phyloP scores from a whole-genome alignment of 2,329 filamentous ascomycete genomes.

The Ophiostoma novo-ulmi region DNA sequence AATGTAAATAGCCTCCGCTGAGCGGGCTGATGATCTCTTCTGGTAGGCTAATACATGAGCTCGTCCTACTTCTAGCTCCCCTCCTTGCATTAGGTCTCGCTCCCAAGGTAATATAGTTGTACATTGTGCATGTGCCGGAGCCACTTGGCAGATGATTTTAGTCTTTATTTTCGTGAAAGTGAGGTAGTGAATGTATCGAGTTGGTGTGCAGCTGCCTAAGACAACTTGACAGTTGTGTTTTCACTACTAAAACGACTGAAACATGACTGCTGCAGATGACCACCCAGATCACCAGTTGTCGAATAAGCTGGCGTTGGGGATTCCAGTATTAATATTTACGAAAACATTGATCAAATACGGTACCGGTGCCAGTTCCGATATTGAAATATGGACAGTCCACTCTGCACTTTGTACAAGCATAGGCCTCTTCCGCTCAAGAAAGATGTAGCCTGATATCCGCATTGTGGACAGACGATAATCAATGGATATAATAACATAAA shows the following conservation, averaged over 20 bases:
- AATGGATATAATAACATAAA: not conserved
- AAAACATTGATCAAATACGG: not conserved
- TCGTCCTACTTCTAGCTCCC: not conserved
- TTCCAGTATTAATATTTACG: too few relatives aligned
- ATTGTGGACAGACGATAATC: not conserved
- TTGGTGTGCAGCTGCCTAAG: not conserved
- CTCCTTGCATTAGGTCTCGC: not conserved
- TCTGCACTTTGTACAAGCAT: not conserved
- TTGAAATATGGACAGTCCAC: not conserved
- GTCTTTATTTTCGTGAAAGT: too few relatives aligned
- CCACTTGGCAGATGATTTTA: too few relatives aligned
- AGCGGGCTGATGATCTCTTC: not conserved
- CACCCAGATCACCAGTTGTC: not conserved
- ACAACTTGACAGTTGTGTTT: not conserved
- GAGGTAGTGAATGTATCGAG: not conserved
- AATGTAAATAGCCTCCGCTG: too few relatives aligned
- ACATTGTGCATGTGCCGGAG: too few relatives aligned
- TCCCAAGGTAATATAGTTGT: too few relatives aligned
- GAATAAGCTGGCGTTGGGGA: not conserved
- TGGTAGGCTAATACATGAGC: not conserved
- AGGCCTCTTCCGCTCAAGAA: too few relatives aligned
- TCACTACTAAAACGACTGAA: not conserved
- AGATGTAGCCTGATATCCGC: slow-evolving; percentile 3
- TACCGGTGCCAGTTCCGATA: not conserved
- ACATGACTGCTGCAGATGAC: not conserved